Percentiles rank a stretch among this genome's conserved stretches.
Conservation (phyloP, 805 yeast species). For the Barnettozyma populi region DNA sequence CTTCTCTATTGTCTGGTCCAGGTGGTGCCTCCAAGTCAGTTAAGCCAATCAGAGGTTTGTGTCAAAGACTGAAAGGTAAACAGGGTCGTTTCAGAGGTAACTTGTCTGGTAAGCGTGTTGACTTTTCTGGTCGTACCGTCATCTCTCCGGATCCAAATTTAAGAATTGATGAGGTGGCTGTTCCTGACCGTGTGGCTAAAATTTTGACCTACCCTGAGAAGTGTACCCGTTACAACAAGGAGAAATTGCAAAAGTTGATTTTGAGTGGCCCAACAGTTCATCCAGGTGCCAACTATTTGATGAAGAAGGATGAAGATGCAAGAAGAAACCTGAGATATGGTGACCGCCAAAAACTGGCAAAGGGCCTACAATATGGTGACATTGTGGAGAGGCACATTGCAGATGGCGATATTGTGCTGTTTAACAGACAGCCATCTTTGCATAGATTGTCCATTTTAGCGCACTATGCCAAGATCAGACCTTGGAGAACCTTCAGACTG, state of each 20-base stretch:
- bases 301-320: conserved; percentile 77
- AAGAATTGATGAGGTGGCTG: conserved; percentile 94
- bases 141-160: conserved; percentile 98
- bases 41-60: conserved; percentile 84
- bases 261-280: conserved; percentile 81
- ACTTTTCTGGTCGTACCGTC: conserved; percentile 96
- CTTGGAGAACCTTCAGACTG: conserved; percentile 95
- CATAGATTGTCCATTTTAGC: conserved; percentile 92
- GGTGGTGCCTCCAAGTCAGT: conserved; percentile 48
- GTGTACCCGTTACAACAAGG: conserved; percentile 81
- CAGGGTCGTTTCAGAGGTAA: conserved; percentile 99
- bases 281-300: conserved; percentile 94
- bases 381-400: conserved; percentile 94
- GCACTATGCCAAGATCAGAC: conserved; percentile 92
- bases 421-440: conserved; percentile 96
- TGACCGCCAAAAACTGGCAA: conserved; percentile 73
- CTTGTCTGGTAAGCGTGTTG: conserved; percentile 96
- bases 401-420: conserved; percentile 91
- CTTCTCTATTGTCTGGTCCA: conserved; percentile 69
- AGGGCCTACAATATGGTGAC: conserved; percentile 77
- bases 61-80: conserved; percentile 96
- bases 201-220: conserved; percentile 93
- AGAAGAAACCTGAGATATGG: conserved; percentile 89
- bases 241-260: conserved; percentile 68
- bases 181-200: conserved; percentile 95